Percentiles rank a stretch among this genome's conserved stretches.
Conservation (phyloP, 306 rosid species). For the Castanea mollissima region DNA sequence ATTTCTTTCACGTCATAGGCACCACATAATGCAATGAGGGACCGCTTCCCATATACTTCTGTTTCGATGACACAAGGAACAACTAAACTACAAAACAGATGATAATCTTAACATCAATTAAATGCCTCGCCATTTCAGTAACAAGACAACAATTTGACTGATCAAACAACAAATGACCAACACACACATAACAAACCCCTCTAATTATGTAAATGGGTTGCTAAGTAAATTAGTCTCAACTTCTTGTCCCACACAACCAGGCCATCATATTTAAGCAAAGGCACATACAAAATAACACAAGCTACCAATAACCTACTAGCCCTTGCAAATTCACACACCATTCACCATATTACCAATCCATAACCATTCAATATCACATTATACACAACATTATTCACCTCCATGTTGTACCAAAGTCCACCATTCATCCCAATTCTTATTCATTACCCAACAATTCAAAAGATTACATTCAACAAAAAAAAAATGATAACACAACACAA, state of each 20-base stretch:
- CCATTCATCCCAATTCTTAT: conserved; percentile 22
- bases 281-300: not conserved
- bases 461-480: not conserved
- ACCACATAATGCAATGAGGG: no score
- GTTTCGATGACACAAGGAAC: no score
- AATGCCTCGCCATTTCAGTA: not conserved
- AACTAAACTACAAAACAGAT: no score
- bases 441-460: conserved; percentile 20
- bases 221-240: not conserved
- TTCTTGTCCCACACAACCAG: not conserved
- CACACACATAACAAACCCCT: not conserved
- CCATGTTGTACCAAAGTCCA: no score
- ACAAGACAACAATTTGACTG: not conserved
- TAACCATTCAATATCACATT: no score
- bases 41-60: no score
- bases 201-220: not conserved
- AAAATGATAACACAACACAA: not conserved
- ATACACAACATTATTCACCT: no score
- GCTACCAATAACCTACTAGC: not conserved
- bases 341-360: not conserved
- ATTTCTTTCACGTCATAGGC: no score
- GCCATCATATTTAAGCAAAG: not conserved
- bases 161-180: not conserved
- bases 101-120: not conserved
- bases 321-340: not conserved